These are phyloP conservation scores for Cornus suecica DNA, from an alignment of 148 eudicot genomes.

Conservation along the genomic window DNA sequence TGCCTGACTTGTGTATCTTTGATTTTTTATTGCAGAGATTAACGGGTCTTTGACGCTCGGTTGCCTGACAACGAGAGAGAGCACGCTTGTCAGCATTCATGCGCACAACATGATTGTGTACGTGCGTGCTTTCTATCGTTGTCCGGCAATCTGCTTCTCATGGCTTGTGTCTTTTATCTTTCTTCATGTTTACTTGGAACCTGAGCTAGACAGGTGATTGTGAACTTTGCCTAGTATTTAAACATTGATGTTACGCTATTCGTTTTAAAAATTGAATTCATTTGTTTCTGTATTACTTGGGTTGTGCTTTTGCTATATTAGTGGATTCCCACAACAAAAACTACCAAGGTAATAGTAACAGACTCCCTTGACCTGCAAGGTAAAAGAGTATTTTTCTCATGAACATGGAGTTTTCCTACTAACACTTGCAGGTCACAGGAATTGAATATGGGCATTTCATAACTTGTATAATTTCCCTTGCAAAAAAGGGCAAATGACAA, in stretches of 20 bases:
- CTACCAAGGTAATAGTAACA: too few relatives aligned
- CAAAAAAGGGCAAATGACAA: too few relatives aligned
- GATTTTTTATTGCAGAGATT: too few relatives aligned
- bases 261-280: not conserved
- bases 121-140: conserved; percentile 41
- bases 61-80: conserved; percentile 55
- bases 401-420: not conserved
- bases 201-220: not conserved
- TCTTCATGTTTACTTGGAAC: not conserved
- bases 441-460: not conserved
- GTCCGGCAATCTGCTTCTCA: conserved; percentile 36
- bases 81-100: conserved; percentile 32
- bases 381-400: not conserved
- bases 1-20: not conserved
- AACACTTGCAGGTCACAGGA: not conserved
- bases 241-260: not conserved
- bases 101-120: conserved; percentile 12
- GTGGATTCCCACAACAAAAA: not conserved
- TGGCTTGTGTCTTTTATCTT: not conserved
- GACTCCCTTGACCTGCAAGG: not conserved
- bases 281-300: not conserved
- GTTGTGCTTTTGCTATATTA: not conserved
- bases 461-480: not conserved
- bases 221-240: not conserved
- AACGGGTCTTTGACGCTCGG: too few relatives aligned